A percentile compares a stretch with the other conserved stretches of the same genome.
phyloP scores from a whole-genome alignment of 1,284 basidiomycete species.

The Psilocybe mexicana region DNA sequence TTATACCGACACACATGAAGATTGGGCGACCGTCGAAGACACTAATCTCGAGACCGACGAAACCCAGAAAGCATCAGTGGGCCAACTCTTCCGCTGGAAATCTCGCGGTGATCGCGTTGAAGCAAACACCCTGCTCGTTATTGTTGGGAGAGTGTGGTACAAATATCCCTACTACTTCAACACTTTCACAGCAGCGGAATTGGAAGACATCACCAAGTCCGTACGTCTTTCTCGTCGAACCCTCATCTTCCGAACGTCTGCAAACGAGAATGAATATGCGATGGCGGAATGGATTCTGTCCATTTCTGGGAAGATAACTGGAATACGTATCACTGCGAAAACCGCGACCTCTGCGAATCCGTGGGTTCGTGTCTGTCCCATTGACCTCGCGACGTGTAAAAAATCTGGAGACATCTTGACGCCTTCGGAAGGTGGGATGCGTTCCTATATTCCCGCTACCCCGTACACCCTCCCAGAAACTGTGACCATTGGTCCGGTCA shows the following conservation, averaged over 20 bases:
- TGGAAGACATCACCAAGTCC: conserved; percentile 31
- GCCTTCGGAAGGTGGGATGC: conserved; percentile 35
- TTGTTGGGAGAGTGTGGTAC: conserved; percentile 31
- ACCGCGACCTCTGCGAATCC: conserved; percentile 31
- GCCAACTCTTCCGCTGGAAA: conserved; percentile 33
- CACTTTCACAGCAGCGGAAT: conserved; percentile 33
- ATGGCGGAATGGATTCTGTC: conserved; percentile 38
- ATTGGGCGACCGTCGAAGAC: conserved; percentile 33
- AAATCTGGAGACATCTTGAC: conserved; percentile 32
- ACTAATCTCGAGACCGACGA: conserved; percentile 32
- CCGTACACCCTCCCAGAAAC: conserved; percentile 32
- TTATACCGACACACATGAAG: conserved; percentile 33
- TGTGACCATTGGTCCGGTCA: conserved; percentile 29
- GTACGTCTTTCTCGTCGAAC: conserved; percentile 33
- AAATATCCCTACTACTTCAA: conserved; percentile 33
- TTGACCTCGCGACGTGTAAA: conserved; percentile 32
- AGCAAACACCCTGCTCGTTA: conserved; percentile 34
- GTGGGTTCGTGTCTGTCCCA: conserved; percentile 33
- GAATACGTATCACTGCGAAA: conserved; percentile 34
- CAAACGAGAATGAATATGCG: conserved; percentile 31
- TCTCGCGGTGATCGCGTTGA: conserved; percentile 30
- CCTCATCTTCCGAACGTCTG: conserved; percentile 33
- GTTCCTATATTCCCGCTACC: conserved; percentile 29
- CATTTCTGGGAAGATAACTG: conserved; percentile 33
- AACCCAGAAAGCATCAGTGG: conserved; percentile 28